These are phyloP conservation scores for Metschnikowia shivogae DNA, from an alignment of 805 yeast genomes.

Conservation along the genomic window DNA sequence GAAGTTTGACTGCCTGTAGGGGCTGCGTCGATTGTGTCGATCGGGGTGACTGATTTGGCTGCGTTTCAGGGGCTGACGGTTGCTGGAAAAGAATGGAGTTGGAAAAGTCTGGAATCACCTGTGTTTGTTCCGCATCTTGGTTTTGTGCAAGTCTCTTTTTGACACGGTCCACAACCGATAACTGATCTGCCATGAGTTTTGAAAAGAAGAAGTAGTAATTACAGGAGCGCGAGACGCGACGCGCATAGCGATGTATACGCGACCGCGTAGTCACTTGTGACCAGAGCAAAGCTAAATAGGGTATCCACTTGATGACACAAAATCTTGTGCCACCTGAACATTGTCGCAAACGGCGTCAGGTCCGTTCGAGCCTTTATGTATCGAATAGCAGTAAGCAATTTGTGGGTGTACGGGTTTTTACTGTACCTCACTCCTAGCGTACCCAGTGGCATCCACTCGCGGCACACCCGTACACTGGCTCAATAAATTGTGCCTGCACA, in stretches of 20 bases:
- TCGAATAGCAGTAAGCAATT: no score
- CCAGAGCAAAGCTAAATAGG: no score
- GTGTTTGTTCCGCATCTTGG: constrained; percentile 4
- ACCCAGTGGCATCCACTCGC: not conserved
- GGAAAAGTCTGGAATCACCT: constrained; percentile 15
- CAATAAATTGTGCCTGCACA: not conserved
- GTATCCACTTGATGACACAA: no score
- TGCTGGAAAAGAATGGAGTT: constrained; percentile 13
- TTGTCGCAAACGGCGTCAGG: no score
- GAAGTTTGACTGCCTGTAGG: constrained; percentile 18
- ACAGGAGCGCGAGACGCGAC: not conserved
- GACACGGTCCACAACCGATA: constrained; percentile 23
- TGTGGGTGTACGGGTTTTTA: no score
- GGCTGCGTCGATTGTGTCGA: not conserved
- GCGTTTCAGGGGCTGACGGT: not conserved
- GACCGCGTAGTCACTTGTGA: no score
- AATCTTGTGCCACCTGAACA: no score
- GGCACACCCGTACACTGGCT: not conserved
- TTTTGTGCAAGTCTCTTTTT: constrained; percentile 19
- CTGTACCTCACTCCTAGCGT: no score
- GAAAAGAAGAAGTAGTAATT: not conserved
- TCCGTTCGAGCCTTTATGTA: no score
- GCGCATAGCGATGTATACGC: not conserved
- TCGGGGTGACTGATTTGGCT: not conserved
- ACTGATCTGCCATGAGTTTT: not conserved